A percentile compares a stretch with the other conserved stretches of the same genome.
phyloP scores from a whole-genome alignment of 495 filamentous ascomycete genomes.

The Aspergillus panamensis region DNA sequence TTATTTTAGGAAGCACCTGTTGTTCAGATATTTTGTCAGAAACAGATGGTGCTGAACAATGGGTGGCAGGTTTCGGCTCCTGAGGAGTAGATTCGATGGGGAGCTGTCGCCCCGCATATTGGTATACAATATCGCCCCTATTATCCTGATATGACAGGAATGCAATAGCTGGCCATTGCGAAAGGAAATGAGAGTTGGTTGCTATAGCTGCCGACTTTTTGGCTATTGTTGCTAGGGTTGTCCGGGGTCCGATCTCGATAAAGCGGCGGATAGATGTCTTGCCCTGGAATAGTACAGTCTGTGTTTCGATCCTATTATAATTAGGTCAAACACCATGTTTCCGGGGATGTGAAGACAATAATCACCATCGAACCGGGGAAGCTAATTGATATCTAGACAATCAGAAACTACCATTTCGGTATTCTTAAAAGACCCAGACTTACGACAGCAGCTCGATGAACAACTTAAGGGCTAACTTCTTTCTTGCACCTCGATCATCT shows the following conservation, averaged over 20 bases:
- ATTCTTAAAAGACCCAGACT: not conserved
- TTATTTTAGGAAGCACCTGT: not conserved
- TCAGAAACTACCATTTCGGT: not conserved
- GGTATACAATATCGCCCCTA: conserved; percentile 13
- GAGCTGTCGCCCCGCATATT: conserved; percentile 3
- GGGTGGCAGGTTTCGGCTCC: not conserved
- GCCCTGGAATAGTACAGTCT: conserved; percentile 58
- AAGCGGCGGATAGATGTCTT: conserved; percentile 83
- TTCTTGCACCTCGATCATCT: not conserved
- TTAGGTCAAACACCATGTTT: not conserved
- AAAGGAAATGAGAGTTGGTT: conserved; percentile 74
- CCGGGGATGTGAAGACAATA: not conserved
- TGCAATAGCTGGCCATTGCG: conserved; percentile 6
- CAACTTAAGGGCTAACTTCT: conserved; percentile 19
- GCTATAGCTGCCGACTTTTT: conserved; percentile 89
- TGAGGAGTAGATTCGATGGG: not conserved
- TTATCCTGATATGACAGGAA: conserved; percentile 22
- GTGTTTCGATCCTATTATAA: conserved; percentile 73
- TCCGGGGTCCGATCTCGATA: conserved; percentile 93
- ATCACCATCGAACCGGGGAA: conserved; percentile 82
- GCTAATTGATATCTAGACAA: conserved; percentile 78
- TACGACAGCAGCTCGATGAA: conserved; percentile 29
- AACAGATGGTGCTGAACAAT: not conserved
- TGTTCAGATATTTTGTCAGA: not conserved
- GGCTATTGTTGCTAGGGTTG: conserved; percentile 95